These are phyloP conservation scores for Didymella arachidicola DNA, from an alignment of 2,329 filamentous ascomycete species.

Conservation along the genomic window DNA sequence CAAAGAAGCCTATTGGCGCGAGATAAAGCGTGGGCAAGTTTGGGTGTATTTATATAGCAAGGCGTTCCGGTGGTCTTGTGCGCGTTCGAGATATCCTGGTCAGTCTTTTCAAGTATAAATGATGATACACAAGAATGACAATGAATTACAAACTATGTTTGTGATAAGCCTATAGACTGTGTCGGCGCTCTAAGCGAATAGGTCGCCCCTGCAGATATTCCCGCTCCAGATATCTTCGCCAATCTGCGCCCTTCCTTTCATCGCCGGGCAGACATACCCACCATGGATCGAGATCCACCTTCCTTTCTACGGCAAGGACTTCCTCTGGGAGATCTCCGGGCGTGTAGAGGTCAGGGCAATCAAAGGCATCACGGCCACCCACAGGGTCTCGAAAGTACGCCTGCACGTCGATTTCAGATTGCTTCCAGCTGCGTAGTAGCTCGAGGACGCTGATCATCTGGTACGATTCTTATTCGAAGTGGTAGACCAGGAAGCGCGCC, in stretches of 20 bases:
- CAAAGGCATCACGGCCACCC: not conserved
- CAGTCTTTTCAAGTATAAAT: not conserved
- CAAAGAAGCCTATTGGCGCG: slow-evolving; percentile 54
- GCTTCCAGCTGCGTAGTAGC: not conserved
- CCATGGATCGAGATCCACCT: not conserved
- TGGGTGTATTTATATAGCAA: slow-evolving; percentile 4
- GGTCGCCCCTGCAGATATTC: not conserved
- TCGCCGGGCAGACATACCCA: not conserved
- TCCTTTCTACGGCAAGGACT: not conserved
- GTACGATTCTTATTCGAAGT: not conserved
- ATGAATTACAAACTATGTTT: no score
- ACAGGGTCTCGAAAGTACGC: not conserved
- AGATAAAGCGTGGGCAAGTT: not conserved
- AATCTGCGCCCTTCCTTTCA: not conserved
- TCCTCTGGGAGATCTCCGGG: not conserved
- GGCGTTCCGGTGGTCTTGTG: slow-evolving; percentile 10
- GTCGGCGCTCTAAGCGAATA: not conserved
- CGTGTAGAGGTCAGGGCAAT: not conserved
- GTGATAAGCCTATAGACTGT: no score
- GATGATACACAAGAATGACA: not conserved
- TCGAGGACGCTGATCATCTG: not conserved
- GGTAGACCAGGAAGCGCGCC: not conserved
- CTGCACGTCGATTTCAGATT: not conserved
- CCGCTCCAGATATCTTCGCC: not conserved
- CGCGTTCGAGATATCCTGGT: slow-evolving; percentile 7